A percentile compares a stretch with the other conserved stretches of the same genome.
phyloP scores from a whole-genome alignment of 129 eudicot genomes.

The Centaurea solstitialis region DNA sequence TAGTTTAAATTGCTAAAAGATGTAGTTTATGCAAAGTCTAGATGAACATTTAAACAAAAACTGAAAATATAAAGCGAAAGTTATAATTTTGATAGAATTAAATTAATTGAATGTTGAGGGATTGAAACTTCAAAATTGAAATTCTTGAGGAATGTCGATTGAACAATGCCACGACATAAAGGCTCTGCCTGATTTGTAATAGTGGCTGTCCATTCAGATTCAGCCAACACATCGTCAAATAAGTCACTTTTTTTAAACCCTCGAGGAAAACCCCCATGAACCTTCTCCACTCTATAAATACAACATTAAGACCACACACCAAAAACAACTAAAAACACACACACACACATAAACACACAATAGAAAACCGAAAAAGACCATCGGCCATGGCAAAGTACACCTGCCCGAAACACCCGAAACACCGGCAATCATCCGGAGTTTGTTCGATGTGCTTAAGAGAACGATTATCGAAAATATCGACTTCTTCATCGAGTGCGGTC shows the following conservation, averaged over 20 bases:
- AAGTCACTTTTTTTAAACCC: slow-evolving; percentile 27
- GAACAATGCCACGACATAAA: neutral
- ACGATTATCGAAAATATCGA: slow-evolving; percentile 41
- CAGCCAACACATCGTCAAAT: slow-evolving; percentile 36
- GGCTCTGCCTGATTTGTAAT: neutral
- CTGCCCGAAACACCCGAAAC: slow-evolving; percentile 82
- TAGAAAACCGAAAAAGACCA: slow-evolving; percentile 25
- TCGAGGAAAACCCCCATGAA: slow-evolving; percentile 42
- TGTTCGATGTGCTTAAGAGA: slow-evolving; percentile 71
- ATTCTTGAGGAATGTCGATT: neutral
- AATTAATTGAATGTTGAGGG: neutral
- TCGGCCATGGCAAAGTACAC: neutral
- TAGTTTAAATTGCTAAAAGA: too few relatives aligned
- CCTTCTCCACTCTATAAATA: slow-evolving; percentile 14
- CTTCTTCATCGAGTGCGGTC: slow-evolving; percentile 14
- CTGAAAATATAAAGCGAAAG: too few relatives aligned
- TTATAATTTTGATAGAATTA: neutral
- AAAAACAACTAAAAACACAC: too few relatives aligned
- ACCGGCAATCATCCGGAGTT: slow-evolving; percentile 76
- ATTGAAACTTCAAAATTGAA: neutral
- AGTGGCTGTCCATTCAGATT: slow-evolving; percentile 4
- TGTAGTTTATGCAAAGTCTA: too few relatives aligned
- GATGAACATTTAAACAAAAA: too few relatives aligned
- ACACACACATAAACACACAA: slow-evolving; percentile 14
- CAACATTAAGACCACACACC: neutral